phyloP scores from a whole-genome alignment of 352 stramenopile genomes.

The Discostella stelligera region DNA sequence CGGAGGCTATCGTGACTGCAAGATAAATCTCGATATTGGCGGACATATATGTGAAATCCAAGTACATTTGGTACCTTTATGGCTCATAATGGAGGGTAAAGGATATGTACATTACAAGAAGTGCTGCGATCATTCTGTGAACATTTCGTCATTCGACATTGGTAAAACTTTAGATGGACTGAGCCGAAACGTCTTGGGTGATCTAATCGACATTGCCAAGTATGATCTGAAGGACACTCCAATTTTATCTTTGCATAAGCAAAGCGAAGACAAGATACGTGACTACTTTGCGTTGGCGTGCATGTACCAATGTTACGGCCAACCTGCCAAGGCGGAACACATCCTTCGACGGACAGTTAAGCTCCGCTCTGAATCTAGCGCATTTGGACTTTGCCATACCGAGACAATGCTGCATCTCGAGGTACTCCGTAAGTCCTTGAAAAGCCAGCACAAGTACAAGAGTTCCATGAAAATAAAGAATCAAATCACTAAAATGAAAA shows the following conservation, averaged over 20 bases:
- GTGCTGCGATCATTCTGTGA: slow-evolving; percentile 25
- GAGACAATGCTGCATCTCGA: slow-evolving; percentile 27
- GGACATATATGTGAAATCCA: slow-evolving; percentile 53
- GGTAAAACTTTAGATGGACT: slow-evolving; percentile 27
- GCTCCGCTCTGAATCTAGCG: slow-evolving; percentile 19
- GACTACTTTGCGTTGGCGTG: slow-evolving; percentile 30
- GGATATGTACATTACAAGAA: slow-evolving; percentile 42
- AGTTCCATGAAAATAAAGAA: slow-evolving; percentile 9
- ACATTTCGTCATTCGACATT: slow-evolving; percentile 25
- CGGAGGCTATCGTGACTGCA: slow-evolving; percentile 50
- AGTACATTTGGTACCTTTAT: slow-evolving; percentile 40
- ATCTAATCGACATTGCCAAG: slow-evolving; percentile 26
- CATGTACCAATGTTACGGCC: slow-evolving; percentile 29
- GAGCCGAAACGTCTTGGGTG: slow-evolving; percentile 24
- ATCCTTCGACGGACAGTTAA: slow-evolving; percentile 28
- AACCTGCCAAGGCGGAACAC: slow-evolving; percentile 21
- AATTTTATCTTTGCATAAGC: slow-evolving; percentile 13
- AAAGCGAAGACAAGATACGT: slow-evolving; percentile 28
- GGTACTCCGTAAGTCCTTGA: slow-evolving; percentile 23
- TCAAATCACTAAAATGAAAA: slow-evolving; percentile 1
- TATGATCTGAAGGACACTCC: slow-evolving; percentile 10
- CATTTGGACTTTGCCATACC: slow-evolving; percentile 25
- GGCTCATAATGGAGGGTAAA: slow-evolving; percentile 28
- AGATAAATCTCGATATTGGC: slow-evolving; percentile 43
- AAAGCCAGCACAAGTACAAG: slow-evolving; percentile 37